Evolutionary conservation across 1,284 basidiomycete genomes (phyloP).

Genomic region (Vanrija sp.): DNA sequence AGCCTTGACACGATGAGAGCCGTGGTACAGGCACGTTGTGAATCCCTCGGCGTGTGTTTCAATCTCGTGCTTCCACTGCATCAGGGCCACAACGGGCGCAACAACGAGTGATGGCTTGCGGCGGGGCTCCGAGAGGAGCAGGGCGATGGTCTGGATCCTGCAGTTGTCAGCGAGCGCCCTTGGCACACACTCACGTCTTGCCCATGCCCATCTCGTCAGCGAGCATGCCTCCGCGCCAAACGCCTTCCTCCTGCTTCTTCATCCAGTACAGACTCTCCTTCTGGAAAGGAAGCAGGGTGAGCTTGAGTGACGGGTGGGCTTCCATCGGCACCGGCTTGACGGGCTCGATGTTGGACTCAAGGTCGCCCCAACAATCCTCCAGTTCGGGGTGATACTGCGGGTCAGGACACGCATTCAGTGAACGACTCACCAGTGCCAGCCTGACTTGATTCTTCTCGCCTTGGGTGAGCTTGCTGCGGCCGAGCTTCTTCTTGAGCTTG

Average conservation of each 20-base stretch:
- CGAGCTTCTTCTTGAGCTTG: constrained; percentile 56
- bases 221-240: constrained; percentile 89
- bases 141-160: constrained; percentile 92
- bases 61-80: constrained; percentile 98
- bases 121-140: constrained; percentile 65
- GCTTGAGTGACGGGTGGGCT: constrained; percentile 76
- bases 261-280: constrained; percentile 94
- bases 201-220: constrained; percentile 83
- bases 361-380: constrained; percentile 78
- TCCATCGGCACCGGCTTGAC: constrained; percentile 66
- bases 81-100: constrained; percentile 94
- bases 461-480: constrained; percentile 70
- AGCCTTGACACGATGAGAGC: constrained; percentile 56
- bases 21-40: constrained; percentile 86
- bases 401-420: background rate
- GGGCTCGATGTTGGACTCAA: constrained; percentile 63
- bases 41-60: constrained; percentile 71
- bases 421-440: constrained; percentile 53
- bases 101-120: constrained; percentile 83
- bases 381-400: constrained; percentile 61
- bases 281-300: constrained; percentile 64
- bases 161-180: background rate
- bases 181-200: constrained; percentile 54
- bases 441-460: constrained; percentile 70
- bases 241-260: constrained; percentile 81